Conservation (phyloP, 805 yeast genomes). For the Pichia rugopelliculosa region DNA sequence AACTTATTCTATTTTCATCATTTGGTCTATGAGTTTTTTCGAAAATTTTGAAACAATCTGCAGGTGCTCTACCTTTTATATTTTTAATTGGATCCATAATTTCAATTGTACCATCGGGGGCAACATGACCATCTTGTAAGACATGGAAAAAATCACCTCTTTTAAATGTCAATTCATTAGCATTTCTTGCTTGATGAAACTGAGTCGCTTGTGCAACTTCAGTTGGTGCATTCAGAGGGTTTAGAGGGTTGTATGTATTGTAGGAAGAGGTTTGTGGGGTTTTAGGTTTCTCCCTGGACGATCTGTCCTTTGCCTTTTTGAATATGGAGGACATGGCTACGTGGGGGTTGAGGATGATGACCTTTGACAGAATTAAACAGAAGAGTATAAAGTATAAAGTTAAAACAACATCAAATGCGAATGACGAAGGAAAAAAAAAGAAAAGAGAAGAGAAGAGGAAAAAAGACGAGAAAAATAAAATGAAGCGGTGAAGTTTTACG, state of each 20-base stretch:
- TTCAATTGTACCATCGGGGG: slow-evolving; percentile 47
- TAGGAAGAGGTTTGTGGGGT: slow-evolving; percentile 8
- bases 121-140: slow-evolving; percentile 42
- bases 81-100: slow-evolving; percentile 82
- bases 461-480: too few relatives aligned
- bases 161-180: slow-evolving; percentile 69
- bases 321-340: slow-evolving; percentile 22
- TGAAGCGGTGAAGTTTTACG: too few relatives aligned
- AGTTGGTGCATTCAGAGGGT: slow-evolving; percentile 48
- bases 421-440: too few relatives aligned
- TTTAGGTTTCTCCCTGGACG: slow-evolving; percentile 26
- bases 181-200: slow-evolving; percentile 70
- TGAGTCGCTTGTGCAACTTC: slow-evolving; percentile 78
- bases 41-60: slow-evolving; percentile 72
- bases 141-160: slow-evolving; percentile 91
- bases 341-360: neutral
- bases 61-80: slow-evolving; percentile 81
- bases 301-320: slow-evolving; percentile 21
- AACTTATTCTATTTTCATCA: slow-evolving; percentile 4
- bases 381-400: too few relatives aligned
- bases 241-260: slow-evolving; percentile 5
- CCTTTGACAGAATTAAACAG: too few relatives aligned
- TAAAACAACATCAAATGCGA: too few relatives aligned
- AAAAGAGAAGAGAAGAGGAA: too few relatives aligned
- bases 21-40: slow-evolving; percentile 45